A percentile compares a stretch with the other conserved stretches of the same genome.
These are phyloP conservation scores for Biscogniauxia sp. DNA, from an alignment of 2,329 filamentous ascomycete genomes.

Conservation along the genomic window DNA sequence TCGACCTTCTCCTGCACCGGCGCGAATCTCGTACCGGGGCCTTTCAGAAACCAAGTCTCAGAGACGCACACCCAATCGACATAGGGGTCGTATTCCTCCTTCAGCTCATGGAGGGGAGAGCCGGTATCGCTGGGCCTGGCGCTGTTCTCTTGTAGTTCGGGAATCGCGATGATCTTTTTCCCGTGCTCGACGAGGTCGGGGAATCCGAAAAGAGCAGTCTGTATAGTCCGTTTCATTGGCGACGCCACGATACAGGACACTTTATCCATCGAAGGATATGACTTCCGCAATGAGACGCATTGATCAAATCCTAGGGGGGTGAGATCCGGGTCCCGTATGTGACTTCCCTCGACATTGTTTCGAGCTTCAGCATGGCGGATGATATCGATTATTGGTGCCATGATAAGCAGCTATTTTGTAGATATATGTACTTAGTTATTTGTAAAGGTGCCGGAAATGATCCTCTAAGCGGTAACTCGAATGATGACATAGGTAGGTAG, in stretches of 20 bases:
- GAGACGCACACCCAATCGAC: conserved; percentile 62
- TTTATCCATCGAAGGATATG: conserved; percentile 60
- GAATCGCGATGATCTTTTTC: conserved; percentile 58
- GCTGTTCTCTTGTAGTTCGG: conserved; percentile 73
- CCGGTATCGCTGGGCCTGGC: conserved; percentile 72
- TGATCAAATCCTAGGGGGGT: conserved; percentile 70
- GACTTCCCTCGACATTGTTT: conserved; percentile 74
- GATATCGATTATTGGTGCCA: conserved; percentile 55
- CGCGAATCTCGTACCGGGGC: conserved; percentile 35
- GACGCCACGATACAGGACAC: conserved; percentile 70
- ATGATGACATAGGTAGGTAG: too few species aligned
- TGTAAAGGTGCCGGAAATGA: neutral
- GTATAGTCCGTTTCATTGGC: conserved; percentile 73
- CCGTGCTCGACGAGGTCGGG: conserved; percentile 44
- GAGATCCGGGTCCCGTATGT: conserved; percentile 68
- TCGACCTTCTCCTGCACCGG: conserved; percentile 50
- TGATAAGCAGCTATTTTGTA: conserved; percentile 15
- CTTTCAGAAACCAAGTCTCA: conserved; percentile 69
- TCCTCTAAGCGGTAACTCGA: too few species aligned
- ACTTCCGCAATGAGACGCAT: conserved; percentile 58
- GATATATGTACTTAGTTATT: neutral
- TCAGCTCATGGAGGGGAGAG: conserved; percentile 49
- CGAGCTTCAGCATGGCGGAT: conserved; percentile 72
- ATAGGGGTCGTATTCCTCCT: conserved; percentile 52
- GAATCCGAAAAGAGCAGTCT: conserved; percentile 71